phyloP scores from a whole-genome alignment of 2,329 filamentous ascomycete genomes.

The Xylariales sp. region DNA sequence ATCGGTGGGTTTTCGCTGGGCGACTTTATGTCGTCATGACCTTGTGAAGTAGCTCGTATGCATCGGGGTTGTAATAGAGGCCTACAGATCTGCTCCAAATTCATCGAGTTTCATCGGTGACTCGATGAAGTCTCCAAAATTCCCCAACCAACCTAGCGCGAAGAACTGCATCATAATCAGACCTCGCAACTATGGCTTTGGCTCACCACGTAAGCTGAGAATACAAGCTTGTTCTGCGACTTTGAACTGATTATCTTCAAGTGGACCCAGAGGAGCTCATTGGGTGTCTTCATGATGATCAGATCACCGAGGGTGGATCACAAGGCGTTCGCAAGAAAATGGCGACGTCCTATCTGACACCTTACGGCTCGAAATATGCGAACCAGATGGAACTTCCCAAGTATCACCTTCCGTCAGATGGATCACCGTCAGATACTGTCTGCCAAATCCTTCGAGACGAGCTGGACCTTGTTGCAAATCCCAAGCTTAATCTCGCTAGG shows the following conservation, averaged over 20 bases:
- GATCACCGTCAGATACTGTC: slow-evolving; percentile 57
- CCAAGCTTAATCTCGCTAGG: slow-evolving; percentile 63
- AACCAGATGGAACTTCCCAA: slow-evolving; percentile 52
- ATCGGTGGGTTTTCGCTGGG: too few species aligned
- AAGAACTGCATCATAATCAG: too few species aligned
- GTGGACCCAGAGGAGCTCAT: not conserved
- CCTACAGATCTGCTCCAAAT: too few species aligned
- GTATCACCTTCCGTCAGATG: slow-evolving; percentile 52
- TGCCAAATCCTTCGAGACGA: slow-evolving; percentile 62
- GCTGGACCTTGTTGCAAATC: slow-evolving; percentile 50
- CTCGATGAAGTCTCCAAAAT: too few species aligned
- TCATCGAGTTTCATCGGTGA: too few species aligned
- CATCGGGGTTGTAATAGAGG: too few species aligned
- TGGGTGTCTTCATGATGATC: slow-evolving; percentile 8
- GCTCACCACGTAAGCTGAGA: not conserved
- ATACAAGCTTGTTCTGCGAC: too few species aligned
- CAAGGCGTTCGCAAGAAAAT: slow-evolving; percentile 32
- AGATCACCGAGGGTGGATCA: slow-evolving; percentile 30
- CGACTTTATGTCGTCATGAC: too few species aligned
- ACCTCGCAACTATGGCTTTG: too few species aligned
- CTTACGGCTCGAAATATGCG: slow-evolving; percentile 55
- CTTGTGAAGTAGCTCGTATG: too few species aligned
- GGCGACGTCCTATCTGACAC: slow-evolving; percentile 46
- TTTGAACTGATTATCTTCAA: not conserved
- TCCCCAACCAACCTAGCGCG: too few species aligned